Base-by-base conservation (phyloP, 2,329 filamentous ascomycete species). In the Diaporthe citrichinensis region DNA sequence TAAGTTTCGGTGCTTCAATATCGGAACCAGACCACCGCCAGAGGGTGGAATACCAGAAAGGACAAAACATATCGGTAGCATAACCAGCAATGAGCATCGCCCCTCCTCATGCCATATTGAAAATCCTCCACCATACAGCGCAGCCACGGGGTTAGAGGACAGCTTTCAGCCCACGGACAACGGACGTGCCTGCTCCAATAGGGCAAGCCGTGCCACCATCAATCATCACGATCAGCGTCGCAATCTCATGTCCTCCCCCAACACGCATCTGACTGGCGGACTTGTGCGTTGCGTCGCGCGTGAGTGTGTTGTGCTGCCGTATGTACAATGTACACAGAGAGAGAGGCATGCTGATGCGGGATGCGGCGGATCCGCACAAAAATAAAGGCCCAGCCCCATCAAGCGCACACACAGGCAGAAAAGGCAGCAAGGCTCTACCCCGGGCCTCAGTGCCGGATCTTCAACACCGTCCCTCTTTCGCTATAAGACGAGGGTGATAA, bases 401-500 rank as follows among this genome's bases (percentile, higher is more conserved):
- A 17, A 31, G n/a, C 23, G n/a, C 51, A 55, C 36, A 41, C 31
- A 34, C 31, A 36, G 17, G 6, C 8, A n/a, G 20, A 17, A 23
- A n/a, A 59, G 23, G 23, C 6, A 2, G 39, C 36, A 44, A 41
- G 59, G 39, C 59, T 62, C 39, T 17, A 53, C 62, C 65, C 65
- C 65, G 65, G 46, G 65, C 65, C 65, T 68, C 65, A 55, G 65
- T 68, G 65, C 65, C 65, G 65, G 65, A 68, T 68, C 65, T 68
- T 68, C 65, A 68, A 68, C 65, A 20, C 46, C 65, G 31, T 53
- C 49, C 10, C 14, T 20, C 14, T 17, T 53, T 23, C 17, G 39
- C 3, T 65, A 65, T 65, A 68, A 68, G 65, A 68, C 65, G n/a
- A 53, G 49, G 65, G 65, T 68, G 34, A 68, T 53, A 68, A 68